phyloP scores from a whole-genome alignment of 2,329 filamentous ascomycete species.

The Zymoseptoria ardabiliae region DNA sequence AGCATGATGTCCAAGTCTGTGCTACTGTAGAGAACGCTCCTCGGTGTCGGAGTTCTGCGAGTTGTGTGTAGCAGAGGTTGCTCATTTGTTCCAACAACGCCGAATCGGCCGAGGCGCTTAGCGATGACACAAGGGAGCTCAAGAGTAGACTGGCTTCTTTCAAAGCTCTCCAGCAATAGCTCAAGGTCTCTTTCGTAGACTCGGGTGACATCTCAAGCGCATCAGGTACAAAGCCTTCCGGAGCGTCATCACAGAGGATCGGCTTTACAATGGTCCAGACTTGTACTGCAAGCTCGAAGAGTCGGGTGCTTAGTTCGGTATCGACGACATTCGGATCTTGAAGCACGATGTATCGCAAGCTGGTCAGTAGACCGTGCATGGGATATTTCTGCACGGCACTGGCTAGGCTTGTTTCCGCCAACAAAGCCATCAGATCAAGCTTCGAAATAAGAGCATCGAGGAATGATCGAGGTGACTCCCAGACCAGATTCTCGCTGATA shows the following conservation, averaged over 20 bases:
- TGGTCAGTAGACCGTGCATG: slow-evolving; percentile 35
- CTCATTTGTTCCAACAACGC: slow-evolving; percentile 9
- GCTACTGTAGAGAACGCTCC: slow-evolving; percentile 92
- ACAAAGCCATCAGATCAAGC: slow-evolving; percentile 57
- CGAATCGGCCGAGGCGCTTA: not conserved
- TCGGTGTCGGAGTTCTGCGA: slow-evolving; percentile 76
- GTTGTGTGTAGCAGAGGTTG: slow-evolving; percentile 68
- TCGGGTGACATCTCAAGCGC: slow-evolving; percentile 66
- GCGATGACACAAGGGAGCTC: slow-evolving; percentile 7
- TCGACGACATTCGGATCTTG: slow-evolving; percentile 21
- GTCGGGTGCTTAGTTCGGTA: not conserved
- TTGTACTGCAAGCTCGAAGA: slow-evolving; percentile 47
- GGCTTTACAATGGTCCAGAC: slow-evolving; percentile 71
- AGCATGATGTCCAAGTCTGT: slow-evolving; percentile 76
- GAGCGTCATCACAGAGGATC: slow-evolving; percentile 86
- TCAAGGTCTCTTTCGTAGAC: slow-evolving; percentile 81
- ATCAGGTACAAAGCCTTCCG: slow-evolving; percentile 76
- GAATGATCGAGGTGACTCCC: slow-evolving; percentile 40
- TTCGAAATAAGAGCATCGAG: slow-evolving; percentile 52
- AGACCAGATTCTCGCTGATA: not conserved
- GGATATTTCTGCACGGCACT: slow-evolving; percentile 47
- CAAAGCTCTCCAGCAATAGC: slow-evolving; percentile 90
- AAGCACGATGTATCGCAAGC: slow-evolving; percentile 24
- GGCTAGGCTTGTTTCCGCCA: slow-evolving; percentile 59
- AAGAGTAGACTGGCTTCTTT: slow-evolving; percentile 74